These are phyloP conservation scores for Aspergillus costaricaensis DNA, from an alignment of 2,329 filamentous ascomycete genomes.

Conservation along the genomic window DNA sequence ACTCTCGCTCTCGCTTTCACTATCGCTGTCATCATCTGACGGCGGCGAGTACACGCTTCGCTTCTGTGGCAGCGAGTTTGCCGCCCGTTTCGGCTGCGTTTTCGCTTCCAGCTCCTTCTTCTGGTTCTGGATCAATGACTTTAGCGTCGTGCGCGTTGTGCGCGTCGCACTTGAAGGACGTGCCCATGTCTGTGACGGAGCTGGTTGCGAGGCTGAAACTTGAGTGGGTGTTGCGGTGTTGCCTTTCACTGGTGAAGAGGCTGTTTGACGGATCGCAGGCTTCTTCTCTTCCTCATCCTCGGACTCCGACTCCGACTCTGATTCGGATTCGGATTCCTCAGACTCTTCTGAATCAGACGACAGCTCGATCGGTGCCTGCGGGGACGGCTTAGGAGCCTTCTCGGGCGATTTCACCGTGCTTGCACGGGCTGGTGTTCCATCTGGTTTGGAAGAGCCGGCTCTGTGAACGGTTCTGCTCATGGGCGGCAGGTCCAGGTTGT, in stretches of 20 bases:
- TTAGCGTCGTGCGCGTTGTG: constrained; percentile 4
- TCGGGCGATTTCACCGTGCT: background rate
- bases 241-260: background rate
- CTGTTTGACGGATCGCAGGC: background rate
- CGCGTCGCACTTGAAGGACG: background rate
- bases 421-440: background rate
- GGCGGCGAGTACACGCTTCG: background rate
- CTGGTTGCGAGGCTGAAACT: background rate
- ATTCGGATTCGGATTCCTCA: constrained; percentile 10
- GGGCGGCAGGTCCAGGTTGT: background rate
- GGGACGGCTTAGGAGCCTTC: background rate
- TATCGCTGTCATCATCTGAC: constrained; percentile 14
- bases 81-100: constrained; percentile 1
- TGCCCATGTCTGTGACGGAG: constrained; percentile 7
- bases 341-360: constrained; percentile 5
- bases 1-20: constrained; percentile 15
- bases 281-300: constrained; percentile 9
- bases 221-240: background rate
- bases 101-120: constrained; percentile 13
- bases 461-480: background rate
- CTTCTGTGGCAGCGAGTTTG: background rate
- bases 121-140: constrained; percentile 7
- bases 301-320: background rate
- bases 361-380: background rate
- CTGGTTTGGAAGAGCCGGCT: background rate